Percentiles rank a stretch among this genome's conserved stretches.
phyloP scores from a whole-genome alignment of 2,329 filamentous ascomycete species.

The Paecilomyces fulvus region DNA sequence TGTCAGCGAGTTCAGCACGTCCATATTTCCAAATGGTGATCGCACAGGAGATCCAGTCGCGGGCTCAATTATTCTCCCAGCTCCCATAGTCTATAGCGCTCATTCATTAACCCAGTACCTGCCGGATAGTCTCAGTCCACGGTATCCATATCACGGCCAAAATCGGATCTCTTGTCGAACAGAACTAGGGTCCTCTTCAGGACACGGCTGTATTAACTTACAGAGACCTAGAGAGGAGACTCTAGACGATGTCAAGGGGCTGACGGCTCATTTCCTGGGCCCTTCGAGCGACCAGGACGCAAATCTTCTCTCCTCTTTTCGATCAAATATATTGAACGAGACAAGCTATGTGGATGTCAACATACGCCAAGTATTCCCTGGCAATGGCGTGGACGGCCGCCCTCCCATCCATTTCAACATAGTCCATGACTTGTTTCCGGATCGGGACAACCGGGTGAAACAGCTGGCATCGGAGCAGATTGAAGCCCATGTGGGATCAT shows the following conservation, averaged over 20 bases:
- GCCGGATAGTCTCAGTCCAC: constrained; percentile 3
- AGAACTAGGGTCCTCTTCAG: constrained; percentile 9
- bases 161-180: neutral
- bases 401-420: constrained; percentile 41
- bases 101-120: constrained; percentile 5
- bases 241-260: constrained; percentile 35
- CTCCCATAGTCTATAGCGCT: constrained; percentile 4
- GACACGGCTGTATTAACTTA: neutral
- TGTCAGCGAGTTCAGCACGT: neutral
- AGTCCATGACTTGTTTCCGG: constrained; percentile 39
- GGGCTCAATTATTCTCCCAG: neutral
- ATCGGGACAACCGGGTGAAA: constrained; percentile 33
- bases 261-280: constrained; percentile 40
- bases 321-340: constrained; percentile 40
- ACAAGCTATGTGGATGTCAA: constrained; percentile 37
- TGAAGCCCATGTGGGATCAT: constrained; percentile 34
- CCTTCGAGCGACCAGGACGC: constrained; percentile 41
- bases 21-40: neutral
- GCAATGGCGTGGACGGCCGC: constrained; percentile 24
- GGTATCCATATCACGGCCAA: neutral
- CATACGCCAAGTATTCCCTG: constrained; percentile 36
- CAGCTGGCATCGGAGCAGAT: constrained; percentile 34
- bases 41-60: constrained; percentile 2
- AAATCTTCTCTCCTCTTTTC: constrained; percentile 40
- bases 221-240: constrained; percentile 14